Base-by-base conservation (phyloP, 331 rosid species). In the Pyrus hybrid region DNA sequence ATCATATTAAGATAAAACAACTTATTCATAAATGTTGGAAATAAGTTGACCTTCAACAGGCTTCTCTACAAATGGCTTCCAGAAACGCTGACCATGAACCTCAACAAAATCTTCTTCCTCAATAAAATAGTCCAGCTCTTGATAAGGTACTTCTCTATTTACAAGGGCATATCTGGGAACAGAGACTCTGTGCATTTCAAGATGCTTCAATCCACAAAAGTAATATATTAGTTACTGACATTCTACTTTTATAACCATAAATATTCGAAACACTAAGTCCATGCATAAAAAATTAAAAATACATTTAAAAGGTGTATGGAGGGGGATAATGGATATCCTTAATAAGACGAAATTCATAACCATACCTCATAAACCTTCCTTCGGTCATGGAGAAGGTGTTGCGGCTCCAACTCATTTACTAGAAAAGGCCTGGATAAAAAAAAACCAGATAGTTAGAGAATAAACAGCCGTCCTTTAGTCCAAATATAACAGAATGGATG, bases 81-180 rank as follows among this genome's bases (percentile, higher is more conserved):
- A 92, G 60, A 95, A 95, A 25, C 98, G 93, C 74, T 72, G 67
- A 78, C 96, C 97, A 79, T 77, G 83, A 77, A 95, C 98, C 87
- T 95, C 98, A 68, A 95, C 97, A 85, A 89, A 95, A 80, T 95
- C 99, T 83, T 95, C 99, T 84, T 92, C 97, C 90, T 95, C 99
- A 58, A 83, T 58, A 85, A 95, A 95, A 85, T 88, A 87, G 74
- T 95, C 97, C 81, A 95, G 85, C 47, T 90, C 87, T 79, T 95
- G 89, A 74, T 83, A 75, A 1, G 98, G 97, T 61, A 70, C 82
- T 82, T 92, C 99, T 82, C 99, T 83, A 77, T 85, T 89, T 73
- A 95, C 96, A 79, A 95, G 91, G 80, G 91, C 97, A 85, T 95
- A 95, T 84, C 90, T 90, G 76, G 99, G 99, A 88, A 95, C 89